Conservation (phyloP, 2,329 filamentous ascomycete species). For the Scedosporium dehoogii region DNA sequence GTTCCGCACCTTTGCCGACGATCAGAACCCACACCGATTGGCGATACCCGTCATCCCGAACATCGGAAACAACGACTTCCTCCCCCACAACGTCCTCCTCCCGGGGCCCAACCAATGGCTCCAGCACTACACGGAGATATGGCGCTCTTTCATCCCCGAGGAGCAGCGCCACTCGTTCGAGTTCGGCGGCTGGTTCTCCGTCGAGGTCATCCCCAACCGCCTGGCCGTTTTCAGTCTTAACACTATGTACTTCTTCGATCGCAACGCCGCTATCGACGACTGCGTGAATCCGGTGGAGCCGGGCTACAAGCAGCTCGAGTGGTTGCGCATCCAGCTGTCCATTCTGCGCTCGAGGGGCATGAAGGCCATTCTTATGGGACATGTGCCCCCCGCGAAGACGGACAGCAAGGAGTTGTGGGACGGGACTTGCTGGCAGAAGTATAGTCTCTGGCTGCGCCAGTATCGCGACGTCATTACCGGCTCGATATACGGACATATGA, state of each 20-base stretch:
- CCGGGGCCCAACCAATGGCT: conserved; percentile 84
- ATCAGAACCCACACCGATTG: conserved; percentile 41
- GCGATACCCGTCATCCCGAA: conserved; percentile 77
- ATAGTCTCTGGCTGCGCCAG: conserved; percentile 79
- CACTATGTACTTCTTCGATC: conserved; percentile 90
- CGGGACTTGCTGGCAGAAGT: conserved; percentile 97
- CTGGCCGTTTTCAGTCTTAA: conserved; percentile 91
- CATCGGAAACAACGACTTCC: conserved; percentile 94
- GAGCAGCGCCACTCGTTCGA: conserved; percentile 84
- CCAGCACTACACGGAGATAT: conserved; percentile 64
- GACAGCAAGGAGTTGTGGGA: conserved; percentile 84
- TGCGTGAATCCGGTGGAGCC: conserved; percentile 72
- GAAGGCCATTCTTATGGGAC: conserved; percentile 90
- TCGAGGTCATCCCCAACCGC: conserved; percentile 78
- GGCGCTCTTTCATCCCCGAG: conserved; percentile 82
- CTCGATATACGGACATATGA: conserved; percentile 89
- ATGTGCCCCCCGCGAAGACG: conserved; percentile 85
- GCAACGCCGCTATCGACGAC: conserved; percentile 88
- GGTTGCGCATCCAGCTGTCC: conserved; percentile 82
- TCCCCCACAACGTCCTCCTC: conserved; percentile 89
- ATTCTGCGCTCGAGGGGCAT: conserved; percentile 73
- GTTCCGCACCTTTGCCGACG: conserved; percentile 56
- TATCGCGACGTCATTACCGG: conserved; percentile 83
- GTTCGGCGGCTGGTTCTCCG: conserved; percentile 88
- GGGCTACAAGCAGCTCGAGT: conserved; percentile 91